These are phyloP conservation scores for Tuber melanosporum DNA, from an alignment of 495 filamentous ascomycete species.

Conservation along the genomic window DNA sequence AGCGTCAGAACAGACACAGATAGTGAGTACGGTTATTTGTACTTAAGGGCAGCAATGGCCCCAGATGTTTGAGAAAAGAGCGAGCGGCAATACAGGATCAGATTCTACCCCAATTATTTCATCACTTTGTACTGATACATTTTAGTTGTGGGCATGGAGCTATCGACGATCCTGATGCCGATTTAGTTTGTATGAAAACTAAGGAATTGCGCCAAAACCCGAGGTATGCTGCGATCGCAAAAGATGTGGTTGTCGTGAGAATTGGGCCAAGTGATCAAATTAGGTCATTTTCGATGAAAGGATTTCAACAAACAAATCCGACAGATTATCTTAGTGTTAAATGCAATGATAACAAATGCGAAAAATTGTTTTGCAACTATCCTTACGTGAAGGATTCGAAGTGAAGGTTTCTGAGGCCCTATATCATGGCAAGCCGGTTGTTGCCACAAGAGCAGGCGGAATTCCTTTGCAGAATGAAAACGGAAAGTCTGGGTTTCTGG, in stretches of 20 bases:
- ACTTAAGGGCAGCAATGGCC: too few relatives aligned
- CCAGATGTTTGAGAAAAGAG: too few relatives aligned
- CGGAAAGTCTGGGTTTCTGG: slow-evolving; percentile 68
- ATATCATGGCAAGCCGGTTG: slow-evolving; percentile 76
- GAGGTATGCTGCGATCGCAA: slow-evolving; percentile 48
- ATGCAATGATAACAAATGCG: slow-evolving; percentile 68
- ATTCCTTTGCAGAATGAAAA: slow-evolving; percentile 76
- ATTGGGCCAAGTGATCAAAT: slow-evolving; percentile 68
- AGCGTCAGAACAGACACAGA: too few relatives aligned
- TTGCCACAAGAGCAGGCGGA: slow-evolving; percentile 70
- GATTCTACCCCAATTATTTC: too few relatives aligned
- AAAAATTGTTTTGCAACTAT: slow-evolving; percentile 74
- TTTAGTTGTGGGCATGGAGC: slow-evolving; percentile 64
- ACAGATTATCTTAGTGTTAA: slow-evolving; percentile 50
- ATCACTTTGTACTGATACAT: slow-evolving; percentile 9
- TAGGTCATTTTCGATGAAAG: neutral
- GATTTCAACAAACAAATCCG: neutral
- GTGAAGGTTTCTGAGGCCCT: slow-evolving; percentile 87
- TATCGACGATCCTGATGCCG: slow-evolving; percentile 77
- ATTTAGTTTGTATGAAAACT: slow-evolving; percentile 63
- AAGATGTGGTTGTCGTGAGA: slow-evolving; percentile 67
- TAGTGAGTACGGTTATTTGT: too few relatives aligned
- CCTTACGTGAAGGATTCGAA: slow-evolving; percentile 79
- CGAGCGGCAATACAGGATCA: too few relatives aligned
- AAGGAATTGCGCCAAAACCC: slow-evolving; percentile 57